Evolutionary conservation across 2,329 filamentous ascomycete species (phyloP).

Genomic region (Aspergillus sp.): DNA sequence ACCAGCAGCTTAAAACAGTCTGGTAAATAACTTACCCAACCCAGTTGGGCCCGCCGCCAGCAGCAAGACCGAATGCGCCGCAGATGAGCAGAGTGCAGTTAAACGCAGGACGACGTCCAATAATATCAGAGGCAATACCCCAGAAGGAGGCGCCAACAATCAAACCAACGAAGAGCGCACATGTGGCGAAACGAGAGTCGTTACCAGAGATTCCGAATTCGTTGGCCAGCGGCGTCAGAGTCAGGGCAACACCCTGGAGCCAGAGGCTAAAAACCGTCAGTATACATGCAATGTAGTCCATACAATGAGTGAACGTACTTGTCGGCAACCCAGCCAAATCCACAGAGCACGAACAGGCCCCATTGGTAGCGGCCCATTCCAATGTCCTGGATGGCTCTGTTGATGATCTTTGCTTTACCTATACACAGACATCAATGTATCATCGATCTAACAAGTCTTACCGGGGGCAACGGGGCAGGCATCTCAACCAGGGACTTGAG

Average conservation of each 20-base stretch:
- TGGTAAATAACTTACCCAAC: slow-evolving; percentile 39
- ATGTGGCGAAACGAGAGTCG: slow-evolving; percentile 76
- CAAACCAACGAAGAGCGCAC: slow-evolving; percentile 72
- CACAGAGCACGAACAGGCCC: slow-evolving; percentile 77
- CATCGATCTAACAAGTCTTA: no score
- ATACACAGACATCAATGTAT: background rate
- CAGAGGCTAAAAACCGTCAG: slow-evolving; percentile 56
- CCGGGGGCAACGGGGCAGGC: background rate
- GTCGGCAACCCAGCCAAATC: slow-evolving; percentile 84
- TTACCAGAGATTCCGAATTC: slow-evolving; percentile 72
- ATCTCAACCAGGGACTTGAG: background rate
- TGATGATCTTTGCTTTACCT: slow-evolving; percentile 78
- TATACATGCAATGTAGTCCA: background rate
- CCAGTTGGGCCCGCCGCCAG: slow-evolving; percentile 69
- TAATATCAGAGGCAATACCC: slow-evolving; percentile 74
- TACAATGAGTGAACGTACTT: slow-evolving; percentile 59
- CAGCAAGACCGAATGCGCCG: slow-evolving; percentile 69
- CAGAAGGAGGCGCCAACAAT: slow-evolving; percentile 77
- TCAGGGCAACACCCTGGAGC: slow-evolving; percentile 78
- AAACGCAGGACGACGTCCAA: slow-evolving; percentile 80
- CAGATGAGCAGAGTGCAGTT: slow-evolving; percentile 76
- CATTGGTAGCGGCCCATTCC: slow-evolving; percentile 88
- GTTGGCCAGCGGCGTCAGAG: slow-evolving; percentile 69
- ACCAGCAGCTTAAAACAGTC: background rate
- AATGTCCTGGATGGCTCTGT: slow-evolving; percentile 82